Evolutionary conservation across 2,329 filamentous ascomycete genomes (phyloP).

Genomic region (Verticillium nubilum): DNA sequence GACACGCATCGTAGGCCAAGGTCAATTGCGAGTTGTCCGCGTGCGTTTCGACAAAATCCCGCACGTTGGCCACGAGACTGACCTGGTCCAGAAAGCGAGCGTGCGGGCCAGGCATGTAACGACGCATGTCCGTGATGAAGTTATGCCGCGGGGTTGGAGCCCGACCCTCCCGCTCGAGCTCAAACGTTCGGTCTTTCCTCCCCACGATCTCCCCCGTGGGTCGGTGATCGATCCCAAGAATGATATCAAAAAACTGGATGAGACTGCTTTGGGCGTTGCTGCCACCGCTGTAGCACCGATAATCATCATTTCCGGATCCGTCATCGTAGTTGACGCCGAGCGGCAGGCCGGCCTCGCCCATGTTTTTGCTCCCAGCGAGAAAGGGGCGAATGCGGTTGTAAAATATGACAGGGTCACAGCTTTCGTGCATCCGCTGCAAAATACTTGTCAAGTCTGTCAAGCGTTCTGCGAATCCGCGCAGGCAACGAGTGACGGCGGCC

Average conservation of each 20-base stretch:
- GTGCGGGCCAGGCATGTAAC: constrained; percentile 93
- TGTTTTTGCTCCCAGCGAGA: constrained; percentile 94
- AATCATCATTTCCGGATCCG: constrained; percentile 61
- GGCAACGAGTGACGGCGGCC: constrained; percentile 65
- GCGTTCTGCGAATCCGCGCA: constrained; percentile 80
- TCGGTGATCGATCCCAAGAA: constrained; percentile 82
- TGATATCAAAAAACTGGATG: constrained; percentile 95
- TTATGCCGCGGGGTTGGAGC: constrained; percentile 54
- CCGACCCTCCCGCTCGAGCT: constrained; percentile 38
- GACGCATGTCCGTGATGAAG: constrained; percentile 95
- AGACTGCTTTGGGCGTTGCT: constrained; percentile 96
- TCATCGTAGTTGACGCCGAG: constrained; percentile 84
- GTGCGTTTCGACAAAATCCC: constrained; percentile 67
- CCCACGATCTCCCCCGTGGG: constrained; percentile 71
- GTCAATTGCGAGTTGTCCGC: constrained; percentile 59
- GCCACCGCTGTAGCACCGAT: constrained; percentile 83
- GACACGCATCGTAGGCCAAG: constrained; percentile 84
- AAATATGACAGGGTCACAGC: constrained; percentile 90
- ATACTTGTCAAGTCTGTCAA: constrained; percentile 78
- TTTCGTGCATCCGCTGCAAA: constrained; percentile 87
- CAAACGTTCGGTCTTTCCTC: constrained; percentile 35
- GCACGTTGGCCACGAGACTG: constrained; percentile 75
- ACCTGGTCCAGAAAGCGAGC: constrained; percentile 84
- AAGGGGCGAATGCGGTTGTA: constrained; percentile 96
- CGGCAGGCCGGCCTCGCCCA: constrained; percentile 88